Conservation (phyloP, 495 filamentous ascomycete genomes). For the Trichoderma orchidacearum region DNA sequence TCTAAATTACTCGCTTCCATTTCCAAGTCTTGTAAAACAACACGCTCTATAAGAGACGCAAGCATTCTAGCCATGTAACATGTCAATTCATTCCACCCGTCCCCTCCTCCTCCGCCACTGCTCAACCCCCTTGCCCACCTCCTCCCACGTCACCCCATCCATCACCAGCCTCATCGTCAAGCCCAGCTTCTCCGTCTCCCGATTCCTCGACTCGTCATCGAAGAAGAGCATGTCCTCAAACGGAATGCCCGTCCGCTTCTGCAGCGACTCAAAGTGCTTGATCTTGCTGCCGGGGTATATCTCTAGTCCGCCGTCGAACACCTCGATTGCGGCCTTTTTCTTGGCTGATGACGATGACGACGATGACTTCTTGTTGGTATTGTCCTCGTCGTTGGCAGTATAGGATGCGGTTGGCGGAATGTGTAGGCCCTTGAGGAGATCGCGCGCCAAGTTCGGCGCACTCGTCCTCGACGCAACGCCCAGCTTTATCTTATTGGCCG, state of each 20-base stretch:
- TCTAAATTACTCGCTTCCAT: no score
- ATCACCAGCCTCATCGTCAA: constrained; percentile 71
- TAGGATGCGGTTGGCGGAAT: constrained; percentile 33
- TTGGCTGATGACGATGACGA: constrained; percentile 1
- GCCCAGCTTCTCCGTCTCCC: constrained; percentile 71
- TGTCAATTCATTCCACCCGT: constrained; percentile 2
- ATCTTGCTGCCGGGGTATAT: constrained; percentile 85
- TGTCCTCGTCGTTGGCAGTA: constrained; percentile 6
- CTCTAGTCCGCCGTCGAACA: constrained; percentile 70
- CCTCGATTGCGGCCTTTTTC: constrained; percentile 43
- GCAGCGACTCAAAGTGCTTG: constrained; percentile 63
- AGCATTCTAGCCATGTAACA: no score
- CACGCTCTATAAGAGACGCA: no score
- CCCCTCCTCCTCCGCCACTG: constrained; percentile 71
- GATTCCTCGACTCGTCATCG: constrained; percentile 82
- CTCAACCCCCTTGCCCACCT: constrained; percentile 66
- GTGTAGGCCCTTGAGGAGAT: constrained; percentile 65
- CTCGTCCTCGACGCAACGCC: constrained; percentile 74
- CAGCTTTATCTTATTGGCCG: constrained; percentile 34
- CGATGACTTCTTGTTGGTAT: constrained; percentile 21
- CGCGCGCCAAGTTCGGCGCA: constrained; percentile 63
- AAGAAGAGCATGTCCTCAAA: constrained; percentile 93
- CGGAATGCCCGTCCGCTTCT: constrained; percentile 48
- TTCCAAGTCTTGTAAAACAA: no score
- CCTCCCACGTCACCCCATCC: constrained; percentile 65